Evolutionary conservation across 1,139 yeast species (phyloP), one percentile per base, ranked within the genome.

Genomic region (Diutina siamensis): DNA sequence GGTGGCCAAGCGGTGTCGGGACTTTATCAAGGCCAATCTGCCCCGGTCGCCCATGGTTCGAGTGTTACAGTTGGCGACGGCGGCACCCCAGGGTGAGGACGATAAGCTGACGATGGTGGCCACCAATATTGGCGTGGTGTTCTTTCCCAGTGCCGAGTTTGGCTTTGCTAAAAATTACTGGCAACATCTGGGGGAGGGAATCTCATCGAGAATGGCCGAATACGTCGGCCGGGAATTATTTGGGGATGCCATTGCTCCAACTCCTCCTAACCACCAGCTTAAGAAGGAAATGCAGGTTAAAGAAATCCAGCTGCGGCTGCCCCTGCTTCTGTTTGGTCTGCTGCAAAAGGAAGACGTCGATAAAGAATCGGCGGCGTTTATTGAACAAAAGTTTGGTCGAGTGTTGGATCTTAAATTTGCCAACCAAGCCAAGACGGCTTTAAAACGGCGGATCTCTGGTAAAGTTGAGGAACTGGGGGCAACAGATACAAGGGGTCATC

Each of bases 161-260:
- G 62, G 76, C 1, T 59, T 83, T 4, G 92, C 94, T 32, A 88
- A 87, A 59, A 79, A 78, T 54, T 92, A 85, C 63, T 92, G 98
- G 98, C 97, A 89, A 59, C 97, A 89, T 57, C 71, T 95, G 0
- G 98, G 98, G 31, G 97, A 92, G 61, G 96, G 96, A 12, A 76
- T 92, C 40, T 85, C 96, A 18, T 85, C 95, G 10, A 68, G 97
- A 55, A 67, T 82, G 63, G 97, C 89, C 1, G 97, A 89, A 60
- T 92, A 86, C 56, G 78, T 85, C 40, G 63, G 83, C 48, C 77
- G 76, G 49, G 85, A 79, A 53, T 65, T 84, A 53, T 72, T 77
- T 53, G 64, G 67, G 22, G 65, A 54, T 48, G 40, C 46, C 45
- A 8, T 21, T 3, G 25, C 27, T 3, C n/a, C 15, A 3, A 5